Conservation (phyloP, 73 alveolate genomes). For the Paramecium pentaurelia region DNA sequence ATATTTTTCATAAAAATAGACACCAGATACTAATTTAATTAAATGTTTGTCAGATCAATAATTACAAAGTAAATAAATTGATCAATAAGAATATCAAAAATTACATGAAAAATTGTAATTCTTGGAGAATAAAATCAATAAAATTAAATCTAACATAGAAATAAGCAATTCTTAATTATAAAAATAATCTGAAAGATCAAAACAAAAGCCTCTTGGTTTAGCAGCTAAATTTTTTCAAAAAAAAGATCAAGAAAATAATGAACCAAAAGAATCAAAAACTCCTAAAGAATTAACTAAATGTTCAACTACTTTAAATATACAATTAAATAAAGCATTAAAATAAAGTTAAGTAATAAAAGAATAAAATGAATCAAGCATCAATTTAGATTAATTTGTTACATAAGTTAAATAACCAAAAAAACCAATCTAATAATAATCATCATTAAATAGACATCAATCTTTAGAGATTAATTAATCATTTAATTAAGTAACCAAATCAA, state of each 20-base stretch:
- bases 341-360: background rate
- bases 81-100: constrained; percentile 27
- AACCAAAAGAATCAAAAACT: background rate
- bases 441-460: constrained; percentile 11
- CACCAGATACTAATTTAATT: background rate
- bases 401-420: background rate
- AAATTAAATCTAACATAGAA: constrained; percentile 21
- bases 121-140: constrained; percentile 21
- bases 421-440: background rate
- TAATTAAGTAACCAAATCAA: background rate
- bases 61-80: background rate
- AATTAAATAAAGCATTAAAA: background rate
- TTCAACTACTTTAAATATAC: background rate
- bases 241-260: constrained; percentile 1
- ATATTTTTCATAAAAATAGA: constrained; percentile 4
- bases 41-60: background rate
- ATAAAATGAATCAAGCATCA: background rate
- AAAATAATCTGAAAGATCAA: constrained; percentile 34
- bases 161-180: background rate
- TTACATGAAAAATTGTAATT: background rate
- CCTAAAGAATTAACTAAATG: constrained; percentile 7
- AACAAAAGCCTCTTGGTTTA: background rate
- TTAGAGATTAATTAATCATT: background rate
- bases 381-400: constrained; percentile 8
- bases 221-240: constrained; percentile 46